Evolutionary conservation across 352 stramenopile genomes (phyloP).

Genomic region (Phytophthora constricta): DNA sequence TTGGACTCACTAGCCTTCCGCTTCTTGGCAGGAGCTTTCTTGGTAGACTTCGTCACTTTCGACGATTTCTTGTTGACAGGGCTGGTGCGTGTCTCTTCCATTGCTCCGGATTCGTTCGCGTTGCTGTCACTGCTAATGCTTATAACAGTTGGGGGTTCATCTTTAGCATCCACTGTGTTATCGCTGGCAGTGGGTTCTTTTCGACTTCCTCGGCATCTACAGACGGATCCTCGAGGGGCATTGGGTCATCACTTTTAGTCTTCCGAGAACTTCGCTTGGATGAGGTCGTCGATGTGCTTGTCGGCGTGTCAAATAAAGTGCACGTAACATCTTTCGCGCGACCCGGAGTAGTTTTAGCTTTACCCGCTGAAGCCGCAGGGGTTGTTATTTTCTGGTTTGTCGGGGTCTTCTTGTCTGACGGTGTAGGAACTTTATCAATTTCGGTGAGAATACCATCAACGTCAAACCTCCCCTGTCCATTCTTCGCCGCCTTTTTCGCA

Average conservation of each 20-base stretch:
- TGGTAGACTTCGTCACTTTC: conserved; percentile 28
- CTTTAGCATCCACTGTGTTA: conserved; percentile 17
- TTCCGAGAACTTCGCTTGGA: conserved; percentile 28
- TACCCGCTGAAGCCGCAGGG: conserved; percentile 10
- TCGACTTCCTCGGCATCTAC: conserved; percentile 26
- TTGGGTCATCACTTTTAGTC: conserved; percentile 14
- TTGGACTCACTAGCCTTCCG: conserved; percentile 29
- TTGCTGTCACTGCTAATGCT: conserved; percentile 35
- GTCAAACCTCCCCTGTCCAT: conserved; percentile 49
- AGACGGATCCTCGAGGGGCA: conserved; percentile 14
- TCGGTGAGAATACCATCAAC: conserved; percentile 65
- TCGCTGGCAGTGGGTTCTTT: conserved; percentile 27
- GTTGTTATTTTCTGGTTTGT: conserved; percentile 16
- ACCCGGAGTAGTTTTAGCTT: conserved; percentile 15
- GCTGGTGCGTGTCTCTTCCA: conserved; percentile 4
- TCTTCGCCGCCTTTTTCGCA: conserved; percentile 36
- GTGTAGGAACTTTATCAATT: conserved; percentile 58
- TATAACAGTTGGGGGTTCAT: conserved; percentile 29
- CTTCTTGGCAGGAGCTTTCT: conserved; percentile 37
- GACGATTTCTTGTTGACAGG: conserved; percentile 14
- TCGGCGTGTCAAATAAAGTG: conserved; percentile 69
- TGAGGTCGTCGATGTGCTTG: conserved; percentile 29
- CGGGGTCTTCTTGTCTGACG: conserved; percentile 37
- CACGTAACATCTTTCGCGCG: conserved; percentile 45
- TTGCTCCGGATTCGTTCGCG: conserved; percentile 20